These are phyloP conservation scores for Venturia carpophila DNA, from an alignment of 2,329 filamentous ascomycete species.

Conservation along the genomic window DNA sequence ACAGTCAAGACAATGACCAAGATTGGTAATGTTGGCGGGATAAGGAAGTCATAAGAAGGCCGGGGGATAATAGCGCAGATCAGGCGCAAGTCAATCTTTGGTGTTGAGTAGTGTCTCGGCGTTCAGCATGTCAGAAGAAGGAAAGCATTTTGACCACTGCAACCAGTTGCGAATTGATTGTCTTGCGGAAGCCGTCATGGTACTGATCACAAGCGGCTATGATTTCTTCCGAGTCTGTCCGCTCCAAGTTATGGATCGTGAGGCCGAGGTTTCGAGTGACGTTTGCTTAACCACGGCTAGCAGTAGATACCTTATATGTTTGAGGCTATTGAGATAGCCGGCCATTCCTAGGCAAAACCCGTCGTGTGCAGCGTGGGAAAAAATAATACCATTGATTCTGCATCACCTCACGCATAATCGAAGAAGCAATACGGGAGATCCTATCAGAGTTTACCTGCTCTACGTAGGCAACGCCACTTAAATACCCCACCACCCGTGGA, in stretches of 20 bases:
- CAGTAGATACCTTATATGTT: background rate
- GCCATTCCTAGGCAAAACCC: background rate
- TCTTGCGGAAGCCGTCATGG: background rate
- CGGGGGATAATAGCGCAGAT: background rate
- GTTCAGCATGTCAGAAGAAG: background rate
- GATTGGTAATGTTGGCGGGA: slow-evolving; percentile 1
- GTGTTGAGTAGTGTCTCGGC: background rate
- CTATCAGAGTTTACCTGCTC: slow-evolving; percentile 4
- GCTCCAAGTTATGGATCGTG: background rate
- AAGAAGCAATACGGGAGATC: background rate
- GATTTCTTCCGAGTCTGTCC: background rate
- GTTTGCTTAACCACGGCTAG: background rate
- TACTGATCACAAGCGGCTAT: background rate
- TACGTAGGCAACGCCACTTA: slow-evolving; percentile 6
- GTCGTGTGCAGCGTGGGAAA: background rate
- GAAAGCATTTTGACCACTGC: background rate
- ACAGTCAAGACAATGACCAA: background rate
- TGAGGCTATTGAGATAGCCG: background rate
- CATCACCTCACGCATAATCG: background rate
- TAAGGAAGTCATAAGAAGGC: background rate
- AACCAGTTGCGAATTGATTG: background rate
- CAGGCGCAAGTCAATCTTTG: background rate
- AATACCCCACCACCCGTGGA: background rate
- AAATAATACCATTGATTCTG: background rate
- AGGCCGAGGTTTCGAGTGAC: slow-evolving; percentile 1